Evolutionary conservation across 2,329 filamentous ascomycete genomes (phyloP).

Genomic region (Botrytis elliptica): DNA sequence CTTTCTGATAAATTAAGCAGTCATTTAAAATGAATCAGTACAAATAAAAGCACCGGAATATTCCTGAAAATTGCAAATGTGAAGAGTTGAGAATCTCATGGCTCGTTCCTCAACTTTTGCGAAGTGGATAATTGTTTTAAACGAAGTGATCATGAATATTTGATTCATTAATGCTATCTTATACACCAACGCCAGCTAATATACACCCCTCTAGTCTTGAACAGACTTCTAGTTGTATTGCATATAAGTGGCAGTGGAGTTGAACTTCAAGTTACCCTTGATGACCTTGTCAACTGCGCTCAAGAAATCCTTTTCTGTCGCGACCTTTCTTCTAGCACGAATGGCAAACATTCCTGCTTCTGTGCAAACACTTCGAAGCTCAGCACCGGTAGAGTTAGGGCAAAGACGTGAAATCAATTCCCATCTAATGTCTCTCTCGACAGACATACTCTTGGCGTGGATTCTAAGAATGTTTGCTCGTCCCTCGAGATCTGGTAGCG

Average conservation of each 20-base stretch:
- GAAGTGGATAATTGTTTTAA: background rate
- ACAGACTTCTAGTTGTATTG: slow-evolving; percentile 81
- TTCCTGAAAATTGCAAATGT: background rate
- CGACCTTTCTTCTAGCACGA: slow-evolving; percentile 90
- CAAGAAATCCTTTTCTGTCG: slow-evolving; percentile 97
- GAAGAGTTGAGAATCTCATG: background rate
- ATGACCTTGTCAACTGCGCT: slow-evolving; percentile 99
- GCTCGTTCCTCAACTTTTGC: background rate
- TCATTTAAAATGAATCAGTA: background rate
- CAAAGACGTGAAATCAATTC: slow-evolving; percentile 96
- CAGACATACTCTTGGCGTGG: slow-evolving; percentile 99
- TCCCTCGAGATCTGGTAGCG: slow-evolving; percentile 92
- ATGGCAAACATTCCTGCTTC: slow-evolving; percentile 99
- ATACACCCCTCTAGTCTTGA: slow-evolving; percentile 31
- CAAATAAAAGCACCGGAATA: background rate
- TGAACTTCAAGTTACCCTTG: slow-evolving; percentile 99
- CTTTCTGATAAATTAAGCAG: background rate
- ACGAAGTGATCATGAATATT: slow-evolving; percentile 18
- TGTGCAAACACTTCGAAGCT: slow-evolving; percentile 93
- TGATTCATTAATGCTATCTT: slow-evolving; percentile 34
- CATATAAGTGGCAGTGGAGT: slow-evolving; percentile 96
- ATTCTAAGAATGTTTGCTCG: slow-evolving; percentile 97
- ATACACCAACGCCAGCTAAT: slow-evolving; percentile 39
- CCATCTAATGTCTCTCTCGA: slow-evolving; percentile 98
- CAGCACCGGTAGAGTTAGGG: slow-evolving; percentile 95